Evolutionary conservation across 495 filamentous ascomycete genomes (phyloP), one percentile per base, ranked within the genome.

Genomic region (Penicillium antarcticum): DNA sequence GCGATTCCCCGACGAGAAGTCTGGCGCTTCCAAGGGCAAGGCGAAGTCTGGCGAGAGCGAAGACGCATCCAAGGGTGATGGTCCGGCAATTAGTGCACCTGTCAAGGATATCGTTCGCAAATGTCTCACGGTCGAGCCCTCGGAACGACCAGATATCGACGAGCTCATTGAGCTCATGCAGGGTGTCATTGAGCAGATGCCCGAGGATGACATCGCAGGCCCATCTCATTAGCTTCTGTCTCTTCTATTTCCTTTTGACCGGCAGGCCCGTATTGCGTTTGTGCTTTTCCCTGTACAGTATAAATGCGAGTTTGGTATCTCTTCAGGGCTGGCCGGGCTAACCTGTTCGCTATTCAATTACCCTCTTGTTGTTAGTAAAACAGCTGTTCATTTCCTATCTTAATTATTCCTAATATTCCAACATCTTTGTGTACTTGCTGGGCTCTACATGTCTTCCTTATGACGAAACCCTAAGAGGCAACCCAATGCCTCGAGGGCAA

Each of bases 61-160:
- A 21, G 59, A 61, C 10, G 50, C 60, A 5, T 68, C 65, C 17
- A 67, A 64, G 26, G 65, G 65, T 24, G 62, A 55, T 19, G 64
- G 54, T 11, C 50, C 46, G 23, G 55, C 63, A 9, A 89, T 96
- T 51, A 90, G 85, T 54, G 87, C 90, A 37, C 72, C 77, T 1
- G 87, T 95, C 33, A 86, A 90, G 65, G 86, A 95, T 47, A 80
- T 97, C 5, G 91, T 97, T 36, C 75, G 91, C 71, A 85, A 79
- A 63, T 98, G 94, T 70, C 72, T 98, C 66, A 84, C 79, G 67
- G 91, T 98, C n/a, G 94, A 98, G 74, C 87, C 95, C 21, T 82
- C 76, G 9, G 95, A 98, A 62, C 77, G 94, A 52, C 94, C 94
- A 10, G 88, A 95, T 72, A 87, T 98, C 54, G 85, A 89, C 55